Evolutionary conservation across 345 rosid genomes (phyloP).

Genomic region (Eutrema yunnanense): DNA sequence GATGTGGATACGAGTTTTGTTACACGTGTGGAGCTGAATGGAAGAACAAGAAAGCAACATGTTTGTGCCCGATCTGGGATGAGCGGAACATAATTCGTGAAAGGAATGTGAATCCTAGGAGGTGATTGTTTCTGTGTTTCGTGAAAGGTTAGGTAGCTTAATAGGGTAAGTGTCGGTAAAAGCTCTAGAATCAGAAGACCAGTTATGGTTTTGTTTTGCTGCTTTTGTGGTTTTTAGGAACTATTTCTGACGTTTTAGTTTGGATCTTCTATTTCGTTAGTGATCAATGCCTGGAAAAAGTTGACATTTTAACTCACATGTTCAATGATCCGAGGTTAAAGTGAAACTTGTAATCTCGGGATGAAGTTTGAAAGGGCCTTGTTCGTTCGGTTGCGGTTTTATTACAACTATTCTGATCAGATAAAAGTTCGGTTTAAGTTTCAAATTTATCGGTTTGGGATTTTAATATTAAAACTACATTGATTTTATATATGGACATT

Average conservation of each 20-base stretch:
- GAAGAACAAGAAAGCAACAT: slow-evolving; percentile 45
- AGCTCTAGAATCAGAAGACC: too few species aligned
- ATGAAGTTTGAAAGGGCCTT: background rate
- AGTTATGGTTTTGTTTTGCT: too few species aligned
- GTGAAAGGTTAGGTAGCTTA: background rate
- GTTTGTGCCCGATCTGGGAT: slow-evolving; percentile 49
- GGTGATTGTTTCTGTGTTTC: slow-evolving; percentile 3
- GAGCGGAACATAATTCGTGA: slow-evolving; percentile 38
- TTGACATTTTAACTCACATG: background rate
- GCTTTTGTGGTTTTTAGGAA: too few species aligned
- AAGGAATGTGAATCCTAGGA: slow-evolving; percentile 2
- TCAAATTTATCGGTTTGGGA: too few species aligned
- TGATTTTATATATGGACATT: too few species aligned
- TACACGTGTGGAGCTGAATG: slow-evolving; percentile 61
- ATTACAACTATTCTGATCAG: too few species aligned
- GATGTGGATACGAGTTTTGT: slow-evolving; percentile 58
- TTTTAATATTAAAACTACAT: too few species aligned
- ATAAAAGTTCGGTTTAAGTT: too few species aligned
- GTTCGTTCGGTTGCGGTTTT: background rate
- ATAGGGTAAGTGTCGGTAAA: background rate
- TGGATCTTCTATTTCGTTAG: too few species aligned
- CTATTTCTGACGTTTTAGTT: too few species aligned
- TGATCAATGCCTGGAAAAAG: background rate
- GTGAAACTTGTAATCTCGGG: background rate
- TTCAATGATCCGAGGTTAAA: background rate